These are phyloP conservation scores for Artomyces pyxidatus DNA, from an alignment of 768 basidiomycete genomes.

Conservation along the genomic window DNA sequence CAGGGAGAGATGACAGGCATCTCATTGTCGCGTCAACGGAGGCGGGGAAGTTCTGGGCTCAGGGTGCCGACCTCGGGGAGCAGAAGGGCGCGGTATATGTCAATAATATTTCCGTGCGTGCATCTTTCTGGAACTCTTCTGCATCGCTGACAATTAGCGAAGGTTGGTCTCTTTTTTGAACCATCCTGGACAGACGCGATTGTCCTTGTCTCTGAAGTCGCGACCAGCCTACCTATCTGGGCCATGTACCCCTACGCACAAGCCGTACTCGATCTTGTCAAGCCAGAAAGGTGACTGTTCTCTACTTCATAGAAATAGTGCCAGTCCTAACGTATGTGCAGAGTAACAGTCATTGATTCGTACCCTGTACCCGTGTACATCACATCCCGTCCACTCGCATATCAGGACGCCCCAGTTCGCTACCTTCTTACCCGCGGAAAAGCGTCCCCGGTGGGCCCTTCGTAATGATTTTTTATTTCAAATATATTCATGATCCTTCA, in stretches of 20 bases:
- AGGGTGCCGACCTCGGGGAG: conserved; percentile 16
- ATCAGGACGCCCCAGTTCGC: conserved; percentile 16
- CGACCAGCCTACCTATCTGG: conserved; percentile 15
- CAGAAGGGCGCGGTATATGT: conserved; percentile 9
- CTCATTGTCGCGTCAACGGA: conserved; percentile 16
- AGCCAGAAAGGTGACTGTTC: conserved; percentile 13
- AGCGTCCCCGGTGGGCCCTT: conserved; percentile 3
- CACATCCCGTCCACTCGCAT: conserved; percentile 7
- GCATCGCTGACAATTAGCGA: background rate
- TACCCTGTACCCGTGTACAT: conserved; percentile 18
- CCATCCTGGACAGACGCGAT: conserved; percentile 16
- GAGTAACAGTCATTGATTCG: conserved; percentile 17
- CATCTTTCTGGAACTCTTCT: background rate
- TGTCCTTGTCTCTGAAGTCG: conserved; percentile 16
- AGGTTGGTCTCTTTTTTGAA: conserved; percentile 16
- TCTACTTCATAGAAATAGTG: background rate
- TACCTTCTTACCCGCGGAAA: conserved; percentile 15
- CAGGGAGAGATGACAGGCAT: background rate
- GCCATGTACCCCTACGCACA: conserved; percentile 19
- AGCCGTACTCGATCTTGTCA: conserved; percentile 12
- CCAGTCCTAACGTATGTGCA: conserved; percentile 1
- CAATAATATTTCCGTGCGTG: conserved; percentile 9
- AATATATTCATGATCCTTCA: background rate
- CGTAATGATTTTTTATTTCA: background rate
- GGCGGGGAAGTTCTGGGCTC: conserved; percentile 17